phyloP scores from a whole-genome alignment of 495 filamentous ascomycete species.

The Xylaria acuta region DNA sequence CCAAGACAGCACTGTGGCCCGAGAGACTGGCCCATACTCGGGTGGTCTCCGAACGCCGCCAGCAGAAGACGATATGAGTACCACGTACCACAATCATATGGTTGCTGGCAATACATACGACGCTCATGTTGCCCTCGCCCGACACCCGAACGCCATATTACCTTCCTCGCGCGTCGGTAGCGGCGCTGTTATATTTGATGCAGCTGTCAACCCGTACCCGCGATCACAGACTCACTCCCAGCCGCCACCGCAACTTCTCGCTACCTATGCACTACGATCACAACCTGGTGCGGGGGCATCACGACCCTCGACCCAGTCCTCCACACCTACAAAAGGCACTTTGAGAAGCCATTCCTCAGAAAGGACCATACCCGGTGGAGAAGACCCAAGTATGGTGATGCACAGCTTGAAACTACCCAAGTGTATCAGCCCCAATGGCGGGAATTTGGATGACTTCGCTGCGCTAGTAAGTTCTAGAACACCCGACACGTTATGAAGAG shows the following conservation, averaged over 20 bases:
- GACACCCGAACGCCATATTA: slow-evolving; percentile 37
- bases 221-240: slow-evolving; percentile 31
- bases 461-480: slow-evolving; percentile 66
- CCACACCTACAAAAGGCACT: slow-evolving; percentile 42
- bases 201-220: slow-evolving; percentile 33
- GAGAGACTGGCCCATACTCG: slow-evolving; percentile 28
- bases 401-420: slow-evolving; percentile 74
- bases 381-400: slow-evolving; percentile 56
- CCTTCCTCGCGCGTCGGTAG: slow-evolving; percentile 1
- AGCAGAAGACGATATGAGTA: slow-evolving; percentile 54
- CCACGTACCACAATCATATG: slow-evolving; percentile 53
- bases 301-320: slow-evolving; percentile 36
- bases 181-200: slow-evolving; percentile 41
- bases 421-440: slow-evolving; percentile 75
- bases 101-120: slow-evolving; percentile 49
- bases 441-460: slow-evolving; percentile 80
- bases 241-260: slow-evolving; percentile 26
- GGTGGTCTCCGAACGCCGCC: slow-evolving; percentile 59
- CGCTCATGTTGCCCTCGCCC: slow-evolving; percentile 42
- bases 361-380: slow-evolving; percentile 32
- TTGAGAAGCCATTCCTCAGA: slow-evolving; percentile 35
- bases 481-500: background rate
- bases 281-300: slow-evolving; percentile 36
- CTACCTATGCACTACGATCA: slow-evolving; percentile 22
- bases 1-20: slow-evolving; percentile 22